Conservation (phyloP, 495 filamentous ascomycete genomes). For the Saxophila tyrrhenica region DNA sequence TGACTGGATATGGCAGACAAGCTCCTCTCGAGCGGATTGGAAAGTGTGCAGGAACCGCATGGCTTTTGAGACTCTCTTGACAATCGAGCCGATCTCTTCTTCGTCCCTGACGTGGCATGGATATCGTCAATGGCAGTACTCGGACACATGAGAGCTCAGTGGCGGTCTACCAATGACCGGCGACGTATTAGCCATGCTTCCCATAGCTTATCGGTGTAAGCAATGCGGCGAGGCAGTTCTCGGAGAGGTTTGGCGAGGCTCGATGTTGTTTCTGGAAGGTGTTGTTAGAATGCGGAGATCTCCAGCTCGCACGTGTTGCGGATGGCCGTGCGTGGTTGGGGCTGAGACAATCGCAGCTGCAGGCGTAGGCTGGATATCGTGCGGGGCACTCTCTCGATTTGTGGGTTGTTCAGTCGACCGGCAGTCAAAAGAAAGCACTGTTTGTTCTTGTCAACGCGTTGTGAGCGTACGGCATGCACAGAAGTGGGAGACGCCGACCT, state of each 20-base stretch:
- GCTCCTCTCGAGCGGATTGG: not conserved
- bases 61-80: not conserved
- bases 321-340: not conserved
- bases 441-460: too few species aligned
- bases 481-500: too few species aligned
- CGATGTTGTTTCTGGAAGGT: not conserved
- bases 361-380: too few species aligned
- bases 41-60: not conserved
- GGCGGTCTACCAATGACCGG: slow-evolving; percentile 23
- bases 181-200: slow-evolving; percentile 29
- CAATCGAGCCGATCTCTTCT: not conserved
- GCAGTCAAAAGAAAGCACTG: too few species aligned
- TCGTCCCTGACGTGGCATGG: not conserved
- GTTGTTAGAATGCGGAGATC: not conserved
- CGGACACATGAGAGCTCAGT: not conserved
- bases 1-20: not conserved
- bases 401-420: too few species aligned
- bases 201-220: slow-evolving; percentile 10
- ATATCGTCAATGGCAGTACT: not conserved
- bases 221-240: too few species aligned
- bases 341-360: not conserved
- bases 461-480: too few species aligned
- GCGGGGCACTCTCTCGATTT: too few species aligned
- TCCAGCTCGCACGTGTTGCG: not conserved
- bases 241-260: not conserved